Evolutionary conservation across 148 eudicot genomes (phyloP).

Genomic region (Heliamphora exappendiculata): DNA sequence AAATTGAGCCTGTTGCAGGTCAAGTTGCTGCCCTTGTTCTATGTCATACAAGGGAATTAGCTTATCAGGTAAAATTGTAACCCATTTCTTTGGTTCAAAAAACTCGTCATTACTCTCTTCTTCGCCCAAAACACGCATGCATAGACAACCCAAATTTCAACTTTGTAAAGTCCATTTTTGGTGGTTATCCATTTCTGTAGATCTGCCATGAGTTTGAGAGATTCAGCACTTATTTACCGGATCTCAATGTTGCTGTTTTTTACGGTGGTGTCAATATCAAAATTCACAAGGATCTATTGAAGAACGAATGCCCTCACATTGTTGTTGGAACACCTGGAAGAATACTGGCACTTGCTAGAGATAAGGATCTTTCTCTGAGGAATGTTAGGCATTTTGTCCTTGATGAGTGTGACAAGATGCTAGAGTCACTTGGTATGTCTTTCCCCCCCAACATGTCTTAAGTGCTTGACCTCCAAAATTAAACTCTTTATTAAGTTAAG

Average conservation of each 20-base stretch:
- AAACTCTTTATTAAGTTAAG: not conserved
- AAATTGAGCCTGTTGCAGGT: conserved; percentile 67
- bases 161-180: not conserved
- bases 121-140: not conserved
- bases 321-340: conserved; percentile 82
- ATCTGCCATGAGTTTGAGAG: conserved; percentile 74
- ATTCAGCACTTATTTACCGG: conserved; percentile 62
- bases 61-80: conserved; percentile 47
- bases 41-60: conserved; percentile 69
- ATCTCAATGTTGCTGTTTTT: conserved; percentile 61
- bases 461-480: not conserved
- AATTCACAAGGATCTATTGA: conserved; percentile 65
- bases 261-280: conserved; percentile 70
- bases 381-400: conserved; percentile 71
- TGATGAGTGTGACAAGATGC: conserved; percentile 84
- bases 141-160: not conserved
- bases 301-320: conserved; percentile 74
- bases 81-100: not conserved
- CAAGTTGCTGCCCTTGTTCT: conserved; percentile 77
- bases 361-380: conserved; percentile 53
- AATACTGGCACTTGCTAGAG: conserved; percentile 61
- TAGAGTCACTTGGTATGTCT: conserved; percentile 61
- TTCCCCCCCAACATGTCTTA: not conserved
- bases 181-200: conserved; percentile 18
- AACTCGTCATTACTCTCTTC: not conserved